Evolutionary conservation across 2,329 filamentous ascomycete genomes (phyloP).

Genomic region (Ophiostoma pallidulum): DNA sequence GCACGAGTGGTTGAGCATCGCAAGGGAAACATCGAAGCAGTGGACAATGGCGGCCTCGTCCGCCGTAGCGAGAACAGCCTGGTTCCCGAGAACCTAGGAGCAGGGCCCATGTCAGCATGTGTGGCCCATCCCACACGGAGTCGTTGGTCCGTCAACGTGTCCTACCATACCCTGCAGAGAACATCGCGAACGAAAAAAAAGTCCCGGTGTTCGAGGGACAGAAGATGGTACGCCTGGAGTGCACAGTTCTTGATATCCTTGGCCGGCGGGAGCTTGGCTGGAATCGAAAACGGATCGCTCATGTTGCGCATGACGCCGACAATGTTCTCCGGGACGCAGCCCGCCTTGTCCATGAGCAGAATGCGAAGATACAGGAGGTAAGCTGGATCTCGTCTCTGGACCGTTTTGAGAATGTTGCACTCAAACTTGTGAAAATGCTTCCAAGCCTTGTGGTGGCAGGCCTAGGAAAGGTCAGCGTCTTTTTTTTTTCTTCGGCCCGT

Average conservation of each 20-base stretch:
- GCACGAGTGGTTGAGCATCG: constrained; percentile 29
- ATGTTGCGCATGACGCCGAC: background rate
- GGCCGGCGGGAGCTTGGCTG: background rate
- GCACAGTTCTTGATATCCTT: constrained; percentile 9
- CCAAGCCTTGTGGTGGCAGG: constrained; percentile 24
- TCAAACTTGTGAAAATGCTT: constrained; percentile 24
- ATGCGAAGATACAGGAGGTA: constrained; percentile 20
- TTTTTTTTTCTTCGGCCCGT: no score
- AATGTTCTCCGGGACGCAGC: constrained; percentile 13
- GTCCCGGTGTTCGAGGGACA: background rate
- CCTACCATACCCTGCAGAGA: constrained; percentile 3
- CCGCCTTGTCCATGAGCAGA: constrained; percentile 20
- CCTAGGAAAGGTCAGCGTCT: no score
- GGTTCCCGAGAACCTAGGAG: constrained; percentile 13
- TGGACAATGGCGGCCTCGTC: constrained; percentile 2
- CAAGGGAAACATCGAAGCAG: constrained; percentile 22
- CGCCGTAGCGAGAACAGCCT: background rate
- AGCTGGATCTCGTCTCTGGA: constrained; percentile 5
- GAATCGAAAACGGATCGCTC: background rate
- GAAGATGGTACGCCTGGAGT: background rate
- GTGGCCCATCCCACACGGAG: no score
- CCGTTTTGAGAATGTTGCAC: constrained; percentile 19
- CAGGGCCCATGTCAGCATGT: background rate
- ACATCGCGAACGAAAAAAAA: constrained; percentile 6
- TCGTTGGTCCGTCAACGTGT: no score